These are phyloP conservation scores for Trametes punicea DNA, from an alignment of 768 basidiomycete species.

Conservation along the genomic window DNA sequence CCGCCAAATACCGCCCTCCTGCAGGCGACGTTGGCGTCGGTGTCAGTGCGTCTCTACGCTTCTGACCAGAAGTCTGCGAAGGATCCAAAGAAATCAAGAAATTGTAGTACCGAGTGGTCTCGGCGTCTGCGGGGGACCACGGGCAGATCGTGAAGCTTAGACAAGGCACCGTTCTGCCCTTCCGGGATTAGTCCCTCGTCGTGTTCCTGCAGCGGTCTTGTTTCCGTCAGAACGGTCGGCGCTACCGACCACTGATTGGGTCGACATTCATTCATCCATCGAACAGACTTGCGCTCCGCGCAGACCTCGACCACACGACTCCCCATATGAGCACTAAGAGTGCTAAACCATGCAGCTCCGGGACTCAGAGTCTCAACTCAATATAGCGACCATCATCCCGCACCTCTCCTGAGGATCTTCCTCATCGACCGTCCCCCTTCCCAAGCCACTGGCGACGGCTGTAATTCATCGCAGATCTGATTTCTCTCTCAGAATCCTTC, in stretches of 20 bases:
- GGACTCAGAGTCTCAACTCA: slow-evolving; percentile 5
- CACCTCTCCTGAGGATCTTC: neutral
- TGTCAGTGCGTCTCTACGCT: no score
- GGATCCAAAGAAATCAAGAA: no score
- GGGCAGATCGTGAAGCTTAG: neutral
- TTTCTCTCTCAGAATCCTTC: neutral
- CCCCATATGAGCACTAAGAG: neutral
- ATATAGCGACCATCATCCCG: slow-evolving; percentile 13
- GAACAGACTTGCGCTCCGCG: neutral
- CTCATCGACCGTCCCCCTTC: neutral
- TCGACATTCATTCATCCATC: slow-evolving; percentile 1
- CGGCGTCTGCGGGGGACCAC: neutral
- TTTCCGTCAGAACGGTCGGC: slow-evolving; percentile 2
- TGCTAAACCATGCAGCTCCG: neutral
- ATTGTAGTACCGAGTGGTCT: neutral
- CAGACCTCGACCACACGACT: neutral
- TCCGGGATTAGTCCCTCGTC: neutral
- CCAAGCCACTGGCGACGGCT: neutral
- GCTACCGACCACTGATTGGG: neutral
- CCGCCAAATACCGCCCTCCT: no score
- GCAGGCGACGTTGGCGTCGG: no score
- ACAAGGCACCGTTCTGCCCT: neutral
- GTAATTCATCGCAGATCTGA: neutral
- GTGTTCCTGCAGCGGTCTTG: neutral
- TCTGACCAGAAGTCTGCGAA: no score